Evolutionary conservation across 495 filamentous ascomycete genomes (phyloP), one percentile per base, ranked within the genome.

Genomic region (Podospora pseudoanserina): DNA sequence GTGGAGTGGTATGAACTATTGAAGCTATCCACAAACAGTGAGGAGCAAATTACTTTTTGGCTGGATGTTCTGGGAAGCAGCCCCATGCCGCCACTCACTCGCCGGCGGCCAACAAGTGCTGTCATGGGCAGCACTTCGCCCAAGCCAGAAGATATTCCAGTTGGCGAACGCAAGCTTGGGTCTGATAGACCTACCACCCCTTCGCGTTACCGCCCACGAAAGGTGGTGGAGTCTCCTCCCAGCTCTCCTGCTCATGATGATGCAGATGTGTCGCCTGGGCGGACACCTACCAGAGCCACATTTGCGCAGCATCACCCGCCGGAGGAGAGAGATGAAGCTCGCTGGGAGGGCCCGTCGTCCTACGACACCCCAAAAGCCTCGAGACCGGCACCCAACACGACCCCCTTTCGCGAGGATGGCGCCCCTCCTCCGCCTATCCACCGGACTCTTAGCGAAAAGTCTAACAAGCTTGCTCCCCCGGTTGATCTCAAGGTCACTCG

Each of bases 31-130:
- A 85, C 89, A 2, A 87, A 89, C 60, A 89, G 91, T 73, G 88
- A 92, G 60, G 89, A 91, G 59, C 85, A 93, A 65, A 87, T 87
- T n/a, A 63, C 79, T 15, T 94, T 98, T 75, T 99, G 96, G 96
- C 80, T 97, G 32, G 82, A 90, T 44, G 90, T 97, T 80, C 77
- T 99, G 27, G 92, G 93, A 11, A 81, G 84, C 63, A 81, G 84
- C 27, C 95, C 95, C 32, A 78, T 91, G 55, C 94, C 95, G 32
- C 94, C 93, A 11, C 74, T 74, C 28, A 73, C 78, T 16, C 72
- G 68, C 49, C 76, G 80, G 2, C 82, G 78, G 32, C 71, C 78
- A 1, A 76, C 75, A 1, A 74, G 75, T 20, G 81, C 79, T 63
- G 79, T 64, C 56, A 19, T 63, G 18, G 64, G 32, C 15, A 19